Evolutionary conservation across 1,139 yeast species (phyloP).

Genomic region (Suhomyces taliae): DNA sequence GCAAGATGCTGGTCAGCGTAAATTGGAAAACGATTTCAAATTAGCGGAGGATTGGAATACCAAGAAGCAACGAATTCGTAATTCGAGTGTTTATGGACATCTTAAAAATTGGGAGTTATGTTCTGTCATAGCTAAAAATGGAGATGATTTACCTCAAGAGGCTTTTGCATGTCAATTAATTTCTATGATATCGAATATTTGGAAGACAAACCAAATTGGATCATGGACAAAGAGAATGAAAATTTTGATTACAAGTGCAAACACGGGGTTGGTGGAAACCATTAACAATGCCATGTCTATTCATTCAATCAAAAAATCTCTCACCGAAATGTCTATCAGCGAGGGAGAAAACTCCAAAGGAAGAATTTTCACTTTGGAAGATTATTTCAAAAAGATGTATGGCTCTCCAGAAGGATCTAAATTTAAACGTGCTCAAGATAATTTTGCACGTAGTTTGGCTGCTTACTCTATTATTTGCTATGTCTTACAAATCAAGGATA

Average conservation of each 20-base stretch:
- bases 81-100: constrained; percentile 79
- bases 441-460: constrained; percentile 82
- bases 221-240: constrained; percentile 95
- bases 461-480: constrained; percentile 88
- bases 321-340: constrained; percentile 70
- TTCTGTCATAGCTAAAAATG: constrained; percentile 94
- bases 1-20: constrained; percentile 79
- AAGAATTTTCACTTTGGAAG: constrained; percentile 66
- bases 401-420: constrained; percentile 57
- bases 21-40: constrained; percentile 86
- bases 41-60: constrained; percentile 92
- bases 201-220: constrained; percentile 60
- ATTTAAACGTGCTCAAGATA: constrained; percentile 73
- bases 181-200: constrained; percentile 77
- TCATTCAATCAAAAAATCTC: constrained; percentile 89
- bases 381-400: constrained; percentile 73
- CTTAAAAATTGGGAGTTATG: constrained; percentile 90
- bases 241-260: constrained; percentile 85
- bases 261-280: constrained; percentile 91
- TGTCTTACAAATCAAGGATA: constrained; percentile 84
- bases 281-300: constrained; percentile 90
- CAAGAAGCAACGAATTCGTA: constrained; percentile 76
- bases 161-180: constrained; percentile 96
- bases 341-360: constrained; percentile 69
- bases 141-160: constrained; percentile 93